Conservation (phyloP, 1,284 basidiomycete genomes). For the Moesziomyces antarcticus region DNA sequence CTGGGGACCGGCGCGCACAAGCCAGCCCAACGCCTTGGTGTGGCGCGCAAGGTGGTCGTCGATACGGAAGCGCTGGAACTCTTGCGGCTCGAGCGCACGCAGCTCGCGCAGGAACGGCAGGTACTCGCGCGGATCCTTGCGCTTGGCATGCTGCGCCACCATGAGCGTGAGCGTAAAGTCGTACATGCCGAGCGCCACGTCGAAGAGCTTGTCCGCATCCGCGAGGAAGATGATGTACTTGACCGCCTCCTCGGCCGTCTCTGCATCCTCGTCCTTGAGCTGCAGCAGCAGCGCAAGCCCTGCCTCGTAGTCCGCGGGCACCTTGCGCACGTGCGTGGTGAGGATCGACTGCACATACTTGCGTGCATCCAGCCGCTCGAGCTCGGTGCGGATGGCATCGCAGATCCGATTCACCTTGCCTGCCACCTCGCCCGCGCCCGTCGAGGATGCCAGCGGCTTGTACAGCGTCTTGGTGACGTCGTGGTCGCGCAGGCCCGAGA, state of each 20-base stretch:
- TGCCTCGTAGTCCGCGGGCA: conserved; percentile 89
- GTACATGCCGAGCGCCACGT: conserved; percentile 97
- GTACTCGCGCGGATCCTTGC: conserved; percentile 97
- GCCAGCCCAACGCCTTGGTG: conserved; percentile 79
- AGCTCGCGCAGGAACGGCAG: conserved; percentile 94
- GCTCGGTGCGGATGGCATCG: conserved; percentile 78
- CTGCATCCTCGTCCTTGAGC: conserved; percentile 78
- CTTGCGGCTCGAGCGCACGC: conserved; percentile 77
- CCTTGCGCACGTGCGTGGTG: conserved; percentile 91
- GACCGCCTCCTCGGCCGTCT: conserved; percentile 90
- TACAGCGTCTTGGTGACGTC: conserved; percentile 69
- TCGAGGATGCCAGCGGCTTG: conserved; percentile 39
- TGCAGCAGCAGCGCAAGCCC: conserved; percentile 81
- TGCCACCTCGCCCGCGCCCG: conserved; percentile 64
- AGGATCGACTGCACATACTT: conserved; percentile 90
- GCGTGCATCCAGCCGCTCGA: conserved; percentile 78
- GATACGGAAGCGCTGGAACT: conserved; percentile 89
- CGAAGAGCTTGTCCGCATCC: conserved; percentile 89
- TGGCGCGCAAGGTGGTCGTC: conserved; percentile 89
- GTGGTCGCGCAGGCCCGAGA: conserved; percentile 76
- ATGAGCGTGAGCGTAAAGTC: conserved; percentile 94
- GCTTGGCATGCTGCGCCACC: conserved; percentile 96
- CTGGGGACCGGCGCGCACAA: conserved; percentile 78
- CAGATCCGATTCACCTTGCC: conserved; percentile 78
- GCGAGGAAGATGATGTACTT: conserved; percentile 99